These are phyloP conservation scores for Ascochyta lentis DNA, from an alignment of 2,329 filamentous ascomycete genomes.

Conservation along the genomic window DNA sequence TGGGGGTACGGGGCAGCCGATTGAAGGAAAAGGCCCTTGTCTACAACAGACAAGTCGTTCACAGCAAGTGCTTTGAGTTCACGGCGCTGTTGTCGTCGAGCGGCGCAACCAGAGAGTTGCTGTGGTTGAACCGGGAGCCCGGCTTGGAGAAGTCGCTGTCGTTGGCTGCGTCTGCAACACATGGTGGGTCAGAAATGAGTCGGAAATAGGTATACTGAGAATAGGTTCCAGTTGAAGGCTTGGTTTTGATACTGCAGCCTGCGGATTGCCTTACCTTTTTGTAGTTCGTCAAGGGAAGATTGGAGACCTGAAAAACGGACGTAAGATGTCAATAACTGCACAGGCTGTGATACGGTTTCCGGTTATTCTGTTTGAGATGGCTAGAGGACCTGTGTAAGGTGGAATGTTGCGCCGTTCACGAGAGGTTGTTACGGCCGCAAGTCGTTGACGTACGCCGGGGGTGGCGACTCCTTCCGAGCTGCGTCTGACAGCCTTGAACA, in stretches of 20 bases:
- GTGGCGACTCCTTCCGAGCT: background rate
- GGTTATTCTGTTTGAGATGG: background rate
- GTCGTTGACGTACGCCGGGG: conserved; percentile 14
- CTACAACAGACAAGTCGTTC: background rate
- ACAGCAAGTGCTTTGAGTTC: conserved; percentile 1
- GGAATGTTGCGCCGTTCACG: background rate
- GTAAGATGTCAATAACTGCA: background rate
- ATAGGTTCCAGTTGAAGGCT: background rate
- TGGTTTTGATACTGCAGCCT: background rate
- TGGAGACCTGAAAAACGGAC: background rate
- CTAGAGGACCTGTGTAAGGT: background rate
- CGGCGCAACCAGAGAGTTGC: background rate
- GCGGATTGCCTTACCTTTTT: conserved; percentile 9
- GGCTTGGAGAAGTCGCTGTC: background rate
- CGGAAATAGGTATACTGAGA: background rate
- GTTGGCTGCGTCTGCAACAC: conserved; percentile 11
- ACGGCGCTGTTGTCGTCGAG: conserved; percentile 1
- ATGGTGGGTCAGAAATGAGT: conserved; percentile 2
- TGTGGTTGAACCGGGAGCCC: background rate
- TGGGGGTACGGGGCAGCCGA: background rate
- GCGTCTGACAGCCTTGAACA: background rate
- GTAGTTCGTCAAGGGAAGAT: background rate
- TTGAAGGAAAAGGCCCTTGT: background rate
- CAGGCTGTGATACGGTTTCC: background rate
- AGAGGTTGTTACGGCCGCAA: conserved; percentile 15